Evolutionary conservation across 23 red algal species (phyloP), one percentile per base, ranked within the genome.

Genomic region (Gracilaria caudata): DNA sequence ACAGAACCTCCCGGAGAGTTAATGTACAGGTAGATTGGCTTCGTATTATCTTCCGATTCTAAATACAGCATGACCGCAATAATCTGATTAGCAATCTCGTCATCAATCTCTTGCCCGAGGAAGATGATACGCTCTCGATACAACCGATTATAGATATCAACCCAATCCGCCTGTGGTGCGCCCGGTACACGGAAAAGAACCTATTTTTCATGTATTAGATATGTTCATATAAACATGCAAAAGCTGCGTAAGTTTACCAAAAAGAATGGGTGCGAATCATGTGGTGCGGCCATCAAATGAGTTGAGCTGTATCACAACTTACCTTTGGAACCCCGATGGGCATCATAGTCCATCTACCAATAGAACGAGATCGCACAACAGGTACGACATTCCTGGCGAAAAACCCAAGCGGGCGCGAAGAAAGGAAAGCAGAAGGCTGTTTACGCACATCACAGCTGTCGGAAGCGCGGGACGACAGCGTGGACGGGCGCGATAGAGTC

Each of bases 11-110:
- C 97, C 32, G 97, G 97, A 30, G 97, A 99, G 82, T 99, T 99
- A 84, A 99, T 99, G 89, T 99, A 99, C 60, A 99, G 86, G 70
- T 99, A 99, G 7, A 99, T 95, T 0, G 97, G 97, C 90, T 99
- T 99, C 30, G 93, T 92, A 72, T 96, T 99, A 65, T 99, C 97
- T 90, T 99, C 97, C 32, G 90, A 89, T 78, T 99, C 95, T 41
- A 98, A 70, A 78, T 95, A 99, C 20, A 99, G 80, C 97, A 99
- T 99, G 36, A 99, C 97, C 7, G 97, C 97, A 47, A 99, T 99
- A 68, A 99, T 99, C 78, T 99, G 97, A 68, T 99, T 99, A 13
- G 97, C 93, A 57, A 99, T 98, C 74, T 99, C 97, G 55, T 99
- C 97, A 57, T 99, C 97, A 84, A 99, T 93, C 51, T 99, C 97